These are phyloP conservation scores for Claviceps purpurea DNA, from an alignment of 2,329 filamentous ascomycete species.

Conservation along the genomic window DNA sequence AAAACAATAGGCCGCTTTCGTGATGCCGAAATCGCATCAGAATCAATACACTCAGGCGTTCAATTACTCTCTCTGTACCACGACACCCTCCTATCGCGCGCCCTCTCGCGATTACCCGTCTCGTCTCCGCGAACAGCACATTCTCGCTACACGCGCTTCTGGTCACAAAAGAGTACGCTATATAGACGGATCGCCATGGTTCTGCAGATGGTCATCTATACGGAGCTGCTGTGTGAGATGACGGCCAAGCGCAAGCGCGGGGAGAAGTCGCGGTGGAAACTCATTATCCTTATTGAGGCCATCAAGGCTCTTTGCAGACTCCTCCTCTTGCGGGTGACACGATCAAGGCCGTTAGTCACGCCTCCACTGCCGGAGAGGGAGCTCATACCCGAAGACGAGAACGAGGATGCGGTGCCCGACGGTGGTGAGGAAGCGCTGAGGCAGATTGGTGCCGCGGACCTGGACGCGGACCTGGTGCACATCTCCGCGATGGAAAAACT, in stretches of 20 bases:
- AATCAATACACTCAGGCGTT: constrained; percentile 78
- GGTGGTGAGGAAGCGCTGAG: constrained; percentile 24
- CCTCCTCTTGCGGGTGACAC: constrained; percentile 68
- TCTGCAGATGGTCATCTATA: constrained; percentile 85
- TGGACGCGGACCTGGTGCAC: constrained; percentile 28
- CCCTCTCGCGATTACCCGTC: constrained; percentile 45
- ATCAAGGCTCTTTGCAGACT: constrained; percentile 78
- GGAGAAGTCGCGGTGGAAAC: constrained; percentile 68
- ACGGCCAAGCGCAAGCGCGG: constrained; percentile 74
- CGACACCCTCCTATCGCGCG: constrained; percentile 65
- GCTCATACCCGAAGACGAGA: constrained; percentile 47
- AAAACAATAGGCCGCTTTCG: constrained; percentile 53
- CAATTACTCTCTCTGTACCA: constrained; percentile 88
- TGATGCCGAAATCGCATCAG: constrained; percentile 89
- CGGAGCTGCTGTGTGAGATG: constrained; percentile 96
- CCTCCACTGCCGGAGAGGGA: constrained; percentile 81
- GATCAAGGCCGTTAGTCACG: constrained; percentile 67
- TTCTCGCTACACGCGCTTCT: constrained; percentile 54
- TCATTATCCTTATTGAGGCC: constrained; percentile 72
- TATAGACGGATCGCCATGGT: constrained; percentile 74
- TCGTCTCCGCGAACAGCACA: constrained; percentile 43
- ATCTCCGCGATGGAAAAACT: constrained; percentile 9
- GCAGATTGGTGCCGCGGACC: constrained; percentile 24
- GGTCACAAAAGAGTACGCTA: constrained; percentile 47
- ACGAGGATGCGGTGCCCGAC: constrained; percentile 21